Base-by-base conservation (phyloP, 1,284 basidiomycete genomes). In the Trichosporon inkin region DNA sequence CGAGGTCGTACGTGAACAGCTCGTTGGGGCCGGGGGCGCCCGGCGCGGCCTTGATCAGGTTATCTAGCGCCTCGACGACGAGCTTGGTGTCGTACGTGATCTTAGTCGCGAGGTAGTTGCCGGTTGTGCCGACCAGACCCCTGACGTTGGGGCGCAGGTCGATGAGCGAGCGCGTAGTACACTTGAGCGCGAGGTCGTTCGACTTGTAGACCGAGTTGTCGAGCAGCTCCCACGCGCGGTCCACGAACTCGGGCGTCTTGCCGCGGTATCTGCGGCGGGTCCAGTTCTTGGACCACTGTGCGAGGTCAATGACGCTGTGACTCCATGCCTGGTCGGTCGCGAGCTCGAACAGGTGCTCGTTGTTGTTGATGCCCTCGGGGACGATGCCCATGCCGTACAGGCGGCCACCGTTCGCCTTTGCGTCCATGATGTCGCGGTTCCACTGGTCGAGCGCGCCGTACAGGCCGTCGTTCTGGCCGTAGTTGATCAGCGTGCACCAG, bases 321-420 rank as follows among this genome's bases (percentile, higher is more conserved):
- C 75, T 79, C 80, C 81, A 81, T 0, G 79, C 80, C 57, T 80
- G 77, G 66, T 81, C 80, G 44, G 80, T 74, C 3, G 80, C 70
- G n/a, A 80, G 63, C 47, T 81, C 78, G 57, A 80, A 81, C 14
- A 81, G 68, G 51, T 81, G 73, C 68, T 81, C 80, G 64, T 81
- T 81, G 13, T 80, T 78, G 60, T 81, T 80, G 55, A 80, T 71
- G 13, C 81, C 80, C 57, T 81, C 81, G 58, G 77, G 78, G 0
- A 79, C 79, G 60, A 81, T 64, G 1, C 80, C 81, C 60, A 79
- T 70, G 8, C 81, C 80, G 49, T 55, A 22, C 17, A 63, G 22
- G 14, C 51, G 57, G 34, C 52, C 60, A 6, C 47, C 52, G 10
- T 35, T 55, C 3, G 24, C 34, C 28, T 35, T 34, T 10, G 63